These are phyloP conservation scores for Rutstroemia sp. DNA, from an alignment of 2,329 filamentous ascomycete genomes.

Conservation along the genomic window DNA sequence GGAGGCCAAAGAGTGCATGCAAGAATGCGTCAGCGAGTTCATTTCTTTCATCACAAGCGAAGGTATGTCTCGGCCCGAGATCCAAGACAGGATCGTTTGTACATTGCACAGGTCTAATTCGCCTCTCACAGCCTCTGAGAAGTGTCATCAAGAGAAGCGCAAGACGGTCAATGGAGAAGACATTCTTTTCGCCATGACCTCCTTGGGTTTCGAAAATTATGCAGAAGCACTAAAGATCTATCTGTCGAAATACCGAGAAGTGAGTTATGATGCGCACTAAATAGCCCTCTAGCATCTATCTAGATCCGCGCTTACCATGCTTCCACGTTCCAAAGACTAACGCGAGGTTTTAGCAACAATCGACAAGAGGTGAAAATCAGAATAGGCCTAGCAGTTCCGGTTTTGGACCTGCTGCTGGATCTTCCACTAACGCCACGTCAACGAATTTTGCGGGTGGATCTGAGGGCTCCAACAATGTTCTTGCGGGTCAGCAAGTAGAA, in stretches of 20 bases:
- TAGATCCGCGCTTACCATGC: slow-evolving; percentile 6
- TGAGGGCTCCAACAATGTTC: slow-evolving; percentile 29
- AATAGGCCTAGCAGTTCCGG: slow-evolving; percentile 46
- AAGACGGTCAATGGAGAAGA: slow-evolving; percentile 99
- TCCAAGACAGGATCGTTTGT: slow-evolving; percentile 5
- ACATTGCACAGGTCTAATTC: slow-evolving; percentile 16
- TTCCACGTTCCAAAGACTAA: slow-evolving; percentile 5
- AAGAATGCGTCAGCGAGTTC: slow-evolving; percentile 99
- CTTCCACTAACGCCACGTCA: slow-evolving; percentile 29
- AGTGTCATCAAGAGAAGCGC: slow-evolving; percentile 98
- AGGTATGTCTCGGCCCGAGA: slow-evolving; percentile 51
- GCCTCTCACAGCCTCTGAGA: slow-evolving; percentile 72
- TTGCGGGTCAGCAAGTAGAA: slow-evolving; percentile 27
- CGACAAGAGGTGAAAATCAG: slow-evolving; percentile 57
- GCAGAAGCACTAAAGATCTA: slow-evolving; percentile 98
- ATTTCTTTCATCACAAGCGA: slow-evolving; percentile 99
- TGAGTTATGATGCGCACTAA: slow-evolving; percentile 43
- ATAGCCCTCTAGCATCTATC: slow-evolving; percentile 2
- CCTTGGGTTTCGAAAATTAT: slow-evolving; percentile 97
- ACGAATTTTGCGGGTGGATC: slow-evolving; percentile 25
- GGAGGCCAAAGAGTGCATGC: slow-evolving; percentile 99
- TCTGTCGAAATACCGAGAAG: slow-evolving; percentile 93
- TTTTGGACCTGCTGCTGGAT: slow-evolving; percentile 38
- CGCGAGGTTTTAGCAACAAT: slow-evolving; percentile 40
- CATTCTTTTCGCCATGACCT: slow-evolving; percentile 98